Base-by-base conservation (phyloP, 2,329 filamentous ascomycete genomes). In the Metarhizium guizhouense region DNA sequence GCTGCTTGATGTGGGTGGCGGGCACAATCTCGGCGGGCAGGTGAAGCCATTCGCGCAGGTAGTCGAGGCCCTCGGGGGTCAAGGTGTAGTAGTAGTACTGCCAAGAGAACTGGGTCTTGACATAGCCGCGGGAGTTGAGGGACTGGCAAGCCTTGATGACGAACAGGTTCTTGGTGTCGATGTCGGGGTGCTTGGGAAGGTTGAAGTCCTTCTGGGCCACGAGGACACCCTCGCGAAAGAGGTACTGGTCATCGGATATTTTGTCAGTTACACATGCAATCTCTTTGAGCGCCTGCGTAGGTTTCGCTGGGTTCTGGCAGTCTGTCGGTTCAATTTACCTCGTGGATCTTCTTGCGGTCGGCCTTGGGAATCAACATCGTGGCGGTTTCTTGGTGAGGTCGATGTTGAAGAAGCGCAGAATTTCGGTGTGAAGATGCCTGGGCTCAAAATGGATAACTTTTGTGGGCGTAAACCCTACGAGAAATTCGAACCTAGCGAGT, bases 11-110 rank as follows among this genome's bases (percentile, higher is more conserved):
- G 88, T 99, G 94, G 72, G 94, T 99, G 72, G 95, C 91, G 69
- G 94, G 94, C 67, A 99, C 94, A 74, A 99, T 96, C 86, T 99
- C 94, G 75, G 94, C 92, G 72, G 94, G 94, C 70, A 99, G 88
- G 82, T 99, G 94, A 70, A 99, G 92, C 94, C 94, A 99, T 84
- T 99, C 94, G 75, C 94, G 93, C 77, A 99, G 92, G 86, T 99
- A 99, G 83, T 97, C 93, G 76, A 99, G 93, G 81, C 94, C 94
- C 85, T 97, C 92, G 73, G 92, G 90, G 76, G 93, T 96, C 79
- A 99, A 87, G 79, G 94, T 96, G 87, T 99, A 99, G 89, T 99
- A 99, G 88, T 97, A 96, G 85, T 92, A 96, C 81, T 96, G 91
- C 91, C 91, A 96, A 67, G 91, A 96, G 88, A 99, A 99, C 80